phyloP scores from a whole-genome alignment of 129 eudicot species.

The Tagetes patula region DNA sequence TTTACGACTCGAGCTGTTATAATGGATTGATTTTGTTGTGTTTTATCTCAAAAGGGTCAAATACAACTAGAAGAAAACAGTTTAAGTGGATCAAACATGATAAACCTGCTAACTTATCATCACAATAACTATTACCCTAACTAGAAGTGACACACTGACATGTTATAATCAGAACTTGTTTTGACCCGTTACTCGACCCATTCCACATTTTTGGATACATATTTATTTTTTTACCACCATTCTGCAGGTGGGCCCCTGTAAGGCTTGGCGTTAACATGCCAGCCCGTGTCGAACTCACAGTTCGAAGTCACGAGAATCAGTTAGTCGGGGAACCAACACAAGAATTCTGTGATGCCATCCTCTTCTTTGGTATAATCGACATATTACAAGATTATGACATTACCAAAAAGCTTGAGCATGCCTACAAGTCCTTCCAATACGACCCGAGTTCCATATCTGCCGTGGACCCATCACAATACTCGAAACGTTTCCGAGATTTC shows the following conservation, averaged over 20 bases:
- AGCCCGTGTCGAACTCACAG: constrained; percentile 59
- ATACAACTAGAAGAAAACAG: neutral
- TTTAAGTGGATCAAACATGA: neutral
- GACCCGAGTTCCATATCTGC: constrained; percentile 81
- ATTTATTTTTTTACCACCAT: neutral
- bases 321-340: constrained; percentile 71
- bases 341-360: constrained; percentile 49
- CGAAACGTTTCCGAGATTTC: constrained; percentile 79
- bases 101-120: neutral
- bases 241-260: constrained; percentile 53
- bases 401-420: constrained; percentile 84
- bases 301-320: constrained; percentile 50
- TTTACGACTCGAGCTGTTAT: neutral
- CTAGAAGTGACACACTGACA: neutral
- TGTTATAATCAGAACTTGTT: neutral
- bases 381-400: constrained; percentile 88
- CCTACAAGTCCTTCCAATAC: constrained; percentile 68
- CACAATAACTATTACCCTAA: neutral
- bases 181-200: neutral
- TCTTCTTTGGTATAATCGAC: constrained; percentile 73
- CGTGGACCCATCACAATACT: constrained; percentile 74
- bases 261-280: constrained; percentile 62
- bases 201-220: neutral
- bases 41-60: neutral
- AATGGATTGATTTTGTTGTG: neutral